These are phyloP conservation scores for Crataegus laevigata DNA, from an alignment of 306 rosid genomes.

Conservation along the genomic window DNA sequence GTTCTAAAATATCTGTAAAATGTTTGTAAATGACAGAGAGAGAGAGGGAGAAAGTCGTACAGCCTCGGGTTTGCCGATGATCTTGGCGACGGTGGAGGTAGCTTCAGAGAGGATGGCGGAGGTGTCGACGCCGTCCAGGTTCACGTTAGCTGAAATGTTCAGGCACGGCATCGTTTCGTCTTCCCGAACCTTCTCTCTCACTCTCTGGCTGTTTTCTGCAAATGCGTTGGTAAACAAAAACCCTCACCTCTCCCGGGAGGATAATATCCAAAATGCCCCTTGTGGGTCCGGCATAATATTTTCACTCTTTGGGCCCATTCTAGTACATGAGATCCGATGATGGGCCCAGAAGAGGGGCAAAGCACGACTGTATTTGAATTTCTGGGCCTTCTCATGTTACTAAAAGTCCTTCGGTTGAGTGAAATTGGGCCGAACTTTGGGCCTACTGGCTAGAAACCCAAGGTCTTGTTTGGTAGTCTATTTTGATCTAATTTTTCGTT, in stretches of 20 bases:
- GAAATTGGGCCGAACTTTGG: neutral
- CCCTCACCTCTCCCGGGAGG: neutral
- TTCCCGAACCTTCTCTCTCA: neutral
- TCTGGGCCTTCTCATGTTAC: neutral
- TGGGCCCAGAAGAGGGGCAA: no score
- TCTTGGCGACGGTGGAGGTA: constrained; percentile 66
- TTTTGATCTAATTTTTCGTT: no score
- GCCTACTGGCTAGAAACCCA: neutral
- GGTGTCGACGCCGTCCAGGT: constrained; percentile 69
- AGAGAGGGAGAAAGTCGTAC: constrained; percentile 24
- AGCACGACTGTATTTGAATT: neutral
- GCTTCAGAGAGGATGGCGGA: constrained; percentile 88
- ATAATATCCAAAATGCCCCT: neutral
- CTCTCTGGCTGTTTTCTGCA: neutral
- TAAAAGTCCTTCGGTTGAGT: no score
- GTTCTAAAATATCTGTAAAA: neutral
- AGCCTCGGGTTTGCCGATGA: constrained; percentile 75
- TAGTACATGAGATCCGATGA: neutral
- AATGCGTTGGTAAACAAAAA: neutral
- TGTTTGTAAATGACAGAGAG: neutral
- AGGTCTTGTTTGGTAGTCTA: no score
- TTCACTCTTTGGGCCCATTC: neutral
- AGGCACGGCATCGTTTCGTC: constrained; percentile 77
- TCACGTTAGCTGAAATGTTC: constrained; percentile 70
- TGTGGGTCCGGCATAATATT: neutral